phyloP scores from a whole-genome alignment of 257 asterid species.

The Jasminum sambac region DNA sequence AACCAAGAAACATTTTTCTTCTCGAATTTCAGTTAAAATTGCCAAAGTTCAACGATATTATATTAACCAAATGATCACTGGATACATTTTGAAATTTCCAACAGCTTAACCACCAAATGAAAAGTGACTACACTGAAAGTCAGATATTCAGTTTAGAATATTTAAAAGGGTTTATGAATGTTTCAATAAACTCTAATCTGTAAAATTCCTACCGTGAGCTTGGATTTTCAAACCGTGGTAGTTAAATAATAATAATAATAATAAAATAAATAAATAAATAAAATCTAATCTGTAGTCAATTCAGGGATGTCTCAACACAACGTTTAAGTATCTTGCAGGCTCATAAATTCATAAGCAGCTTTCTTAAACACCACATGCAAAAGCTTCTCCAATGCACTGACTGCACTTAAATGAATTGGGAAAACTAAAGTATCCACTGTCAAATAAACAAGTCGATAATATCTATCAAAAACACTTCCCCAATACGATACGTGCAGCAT shows the following conservation, averaged over 20 bases:
- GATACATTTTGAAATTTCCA: background rate
- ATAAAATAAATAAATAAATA: too few relatives aligned
- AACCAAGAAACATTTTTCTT: background rate
- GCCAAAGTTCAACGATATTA: background rate
- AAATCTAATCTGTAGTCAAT: background rate
- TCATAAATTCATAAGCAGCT: background rate
- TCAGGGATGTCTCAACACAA: background rate
- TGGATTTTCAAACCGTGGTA: too few relatives aligned
- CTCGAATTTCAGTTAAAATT: background rate
- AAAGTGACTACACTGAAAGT: background rate
- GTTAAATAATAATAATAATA: too few relatives aligned
- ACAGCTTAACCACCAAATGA: background rate
- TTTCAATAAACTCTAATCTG: background rate
- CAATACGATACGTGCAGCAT: too few relatives aligned
- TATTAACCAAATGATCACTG: background rate
- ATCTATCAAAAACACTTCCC: too few relatives aligned
- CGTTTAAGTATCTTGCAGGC: background rate
- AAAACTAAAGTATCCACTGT: too few relatives aligned
- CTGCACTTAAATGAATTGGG: too few relatives aligned
- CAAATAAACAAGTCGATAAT: too few relatives aligned
- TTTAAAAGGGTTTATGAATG: background rate
- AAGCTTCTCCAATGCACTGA: too few relatives aligned
- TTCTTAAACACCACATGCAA: background rate
- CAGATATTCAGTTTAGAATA: constrained; percentile 1
- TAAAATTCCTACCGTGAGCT: too few relatives aligned